Evolutionary conservation across 805 yeast genomes (phyloP), one percentile per base, ranked within the genome.

Genomic region (Candida peoriensis): DNA sequence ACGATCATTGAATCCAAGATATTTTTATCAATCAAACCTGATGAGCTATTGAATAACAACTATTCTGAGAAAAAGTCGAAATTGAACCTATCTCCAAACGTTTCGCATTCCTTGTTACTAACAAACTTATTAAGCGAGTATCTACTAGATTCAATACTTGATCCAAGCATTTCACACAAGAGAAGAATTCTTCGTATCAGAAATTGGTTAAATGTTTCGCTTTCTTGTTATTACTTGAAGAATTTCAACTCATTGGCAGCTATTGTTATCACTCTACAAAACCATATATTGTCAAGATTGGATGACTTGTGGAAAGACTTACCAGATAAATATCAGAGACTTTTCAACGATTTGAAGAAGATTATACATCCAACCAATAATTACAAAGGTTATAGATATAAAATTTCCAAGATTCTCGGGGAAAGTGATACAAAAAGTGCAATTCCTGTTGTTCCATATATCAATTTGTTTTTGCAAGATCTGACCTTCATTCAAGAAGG

Each of bases 401-500:
- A 80, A 47, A 52, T 84, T 34, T 67, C 70, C 36, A 74, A 74
- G 47, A 70, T 80, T 34, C 58, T 79, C 41, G 64, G 64, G 42
- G 48, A 57, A 41, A 48, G 59, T 60, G 54, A 71, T 63, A 38
- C 35, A 1, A 62, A 58, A 36, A 48, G 61, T 2, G 32, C 54
- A 3, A 63, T 77, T 15, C 87, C 89, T 0, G 71, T 76, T 15
- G 89, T 84, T 24, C 95, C 95, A 13, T 84, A 82, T 52, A 68
- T 83, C 38, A 78, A 82, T 30, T 60, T 84, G 35, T 83, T 81
- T 54, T 61, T 84, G 29, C 93, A 81, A 57, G 95, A 84, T 57
- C 64, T 84, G 48, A 82, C 89, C 0, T 82, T 83, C 60, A 76
- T 82, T n/a, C 72, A 78, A 33, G 94, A 84, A 46, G 90, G 93